Conservation (phyloP, 2,329 filamentous ascomycete species). For the Tolypocladium capitatum region DNA sequence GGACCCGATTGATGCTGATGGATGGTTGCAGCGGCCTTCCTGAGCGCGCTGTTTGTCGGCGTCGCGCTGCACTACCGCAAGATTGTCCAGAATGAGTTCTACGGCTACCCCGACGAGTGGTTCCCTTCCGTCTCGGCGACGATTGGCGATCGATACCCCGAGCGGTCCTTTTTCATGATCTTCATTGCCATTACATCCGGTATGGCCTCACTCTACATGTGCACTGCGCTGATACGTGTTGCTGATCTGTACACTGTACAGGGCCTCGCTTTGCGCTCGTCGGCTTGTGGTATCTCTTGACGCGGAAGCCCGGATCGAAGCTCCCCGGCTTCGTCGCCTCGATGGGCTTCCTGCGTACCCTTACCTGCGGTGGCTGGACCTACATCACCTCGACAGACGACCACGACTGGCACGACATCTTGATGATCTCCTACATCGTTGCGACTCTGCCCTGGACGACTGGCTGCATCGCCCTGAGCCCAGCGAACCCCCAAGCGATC, state of each 20-base stretch:
- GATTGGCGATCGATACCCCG: slow-evolving; percentile 93
- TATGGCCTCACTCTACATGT: slow-evolving; percentile 20
- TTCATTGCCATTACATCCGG: slow-evolving; percentile 95
- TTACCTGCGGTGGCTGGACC: slow-evolving; percentile 96
- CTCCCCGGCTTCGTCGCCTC: slow-evolving; percentile 72
- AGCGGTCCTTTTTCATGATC: slow-evolving; percentile 91
- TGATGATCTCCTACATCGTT: slow-evolving; percentile 97
- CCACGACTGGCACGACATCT: slow-evolving; percentile 96
- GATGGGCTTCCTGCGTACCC: slow-evolving; percentile 72
- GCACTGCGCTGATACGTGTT: neutral
- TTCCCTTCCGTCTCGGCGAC: slow-evolving; percentile 93
- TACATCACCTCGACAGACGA: slow-evolving; percentile 98
- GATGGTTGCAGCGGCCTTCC: slow-evolving; percentile 53
- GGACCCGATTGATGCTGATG: slow-evolving; percentile 7
- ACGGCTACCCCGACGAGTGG: slow-evolving; percentile 90
- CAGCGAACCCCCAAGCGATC: slow-evolving; percentile 67
- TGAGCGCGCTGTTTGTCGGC: slow-evolving; percentile 75
- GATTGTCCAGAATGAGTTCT: slow-evolving; percentile 95
- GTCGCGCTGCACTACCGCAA: slow-evolving; percentile 80
- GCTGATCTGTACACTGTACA: slow-evolving; percentile 25
- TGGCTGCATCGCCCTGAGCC: slow-evolving; percentile 79
- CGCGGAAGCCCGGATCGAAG: slow-evolving; percentile 57
- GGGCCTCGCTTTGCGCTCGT: slow-evolving; percentile 86
- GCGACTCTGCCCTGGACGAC: slow-evolving; percentile 91
- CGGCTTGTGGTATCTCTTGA: slow-evolving; percentile 83